Base-by-base conservation (phyloP, 2,329 filamentous ascomycete species). In the Capronia americana region DNA sequence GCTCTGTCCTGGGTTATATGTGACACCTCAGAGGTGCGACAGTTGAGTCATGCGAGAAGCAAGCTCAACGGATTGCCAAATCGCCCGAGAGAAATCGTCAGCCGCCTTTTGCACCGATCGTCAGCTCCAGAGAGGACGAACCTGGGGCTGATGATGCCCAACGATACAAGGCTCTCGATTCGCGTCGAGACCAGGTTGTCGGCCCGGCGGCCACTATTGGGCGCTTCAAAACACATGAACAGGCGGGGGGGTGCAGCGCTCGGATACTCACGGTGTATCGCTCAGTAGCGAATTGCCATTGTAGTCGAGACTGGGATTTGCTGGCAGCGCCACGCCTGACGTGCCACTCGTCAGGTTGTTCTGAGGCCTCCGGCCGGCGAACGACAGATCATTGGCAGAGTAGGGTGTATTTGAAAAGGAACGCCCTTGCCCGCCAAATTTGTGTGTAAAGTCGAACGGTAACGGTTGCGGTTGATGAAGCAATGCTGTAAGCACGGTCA, bases 401-500 rank as follows among this genome's bases (percentile, higher is more conserved):
- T 64, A 69, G 51, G 74, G 73, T 61, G 76, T 67, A 70, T 74
- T 72, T 65, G 78, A 71, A 65, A 75, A 79, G 26, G 68, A 65
- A 63, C 76, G 75, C 64, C 78, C 77, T 34, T 74, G 69, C 60
- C 72, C 74, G 65, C 77, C 75, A 71, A 77, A 81, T 72, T 80
- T 78, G 70, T 75, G 75, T 68, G 79, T 78, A 57, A 76, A 77
- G 64, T 79, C 78, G 75, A 81, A 73, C 65, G 71, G 74, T 64
- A 76, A 79, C 69, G 73, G 72, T 66, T 68, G 79, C 69, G 73
- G 72, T 66, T 68, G 79, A 62, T 76, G 79, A 66, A 75, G 74
- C 64, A 77, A 70, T 61, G 77, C 76, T 76, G 75, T 65, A 61
- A 38, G 54, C 72, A 64, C 66, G 58, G 68, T 59, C 59, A 73